Conservation (phyloP, 2,329 filamentous ascomycete species). For the Leptosphaerulina australis region DNA sequence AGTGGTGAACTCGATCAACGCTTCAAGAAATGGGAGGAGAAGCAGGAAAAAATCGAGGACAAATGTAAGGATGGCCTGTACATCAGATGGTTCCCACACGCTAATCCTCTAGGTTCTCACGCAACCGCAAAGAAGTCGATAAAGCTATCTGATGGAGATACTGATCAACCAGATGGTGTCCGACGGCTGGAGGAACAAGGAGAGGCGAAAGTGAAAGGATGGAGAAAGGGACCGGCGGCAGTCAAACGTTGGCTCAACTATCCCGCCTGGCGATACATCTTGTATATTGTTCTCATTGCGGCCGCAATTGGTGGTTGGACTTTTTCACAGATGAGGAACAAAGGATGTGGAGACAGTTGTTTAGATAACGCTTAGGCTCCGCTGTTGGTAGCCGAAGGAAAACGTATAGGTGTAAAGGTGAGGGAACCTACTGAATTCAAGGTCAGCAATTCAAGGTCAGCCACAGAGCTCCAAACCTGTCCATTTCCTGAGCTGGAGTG, state of each 20-base stretch:
- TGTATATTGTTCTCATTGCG: neutral
- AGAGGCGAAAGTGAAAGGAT: neutral
- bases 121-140: neutral
- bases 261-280: constrained; percentile 6
- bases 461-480: neutral
- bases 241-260: neutral
- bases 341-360: neutral
- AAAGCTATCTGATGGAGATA: no score
- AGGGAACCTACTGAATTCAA: no score
- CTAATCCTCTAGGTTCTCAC: neutral
- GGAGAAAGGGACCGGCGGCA: neutral
- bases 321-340: neutral
- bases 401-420: no score
- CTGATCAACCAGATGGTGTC: neutral
- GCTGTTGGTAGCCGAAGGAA: no score
- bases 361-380: neutral
- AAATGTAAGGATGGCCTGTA: neutral
- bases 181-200: neutral
- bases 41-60: neutral
- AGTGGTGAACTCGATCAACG: constrained; percentile 4
- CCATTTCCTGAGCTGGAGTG: neutral
- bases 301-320: neutral
- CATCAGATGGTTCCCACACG: constrained; percentile 7
- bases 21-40: neutral
- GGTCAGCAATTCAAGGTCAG: neutral